Evolutionary conservation across 2,329 filamentous ascomycete species (phyloP), one percentile per base, ranked within the genome.

Genomic region (Trichoderma oligosporum): DNA sequence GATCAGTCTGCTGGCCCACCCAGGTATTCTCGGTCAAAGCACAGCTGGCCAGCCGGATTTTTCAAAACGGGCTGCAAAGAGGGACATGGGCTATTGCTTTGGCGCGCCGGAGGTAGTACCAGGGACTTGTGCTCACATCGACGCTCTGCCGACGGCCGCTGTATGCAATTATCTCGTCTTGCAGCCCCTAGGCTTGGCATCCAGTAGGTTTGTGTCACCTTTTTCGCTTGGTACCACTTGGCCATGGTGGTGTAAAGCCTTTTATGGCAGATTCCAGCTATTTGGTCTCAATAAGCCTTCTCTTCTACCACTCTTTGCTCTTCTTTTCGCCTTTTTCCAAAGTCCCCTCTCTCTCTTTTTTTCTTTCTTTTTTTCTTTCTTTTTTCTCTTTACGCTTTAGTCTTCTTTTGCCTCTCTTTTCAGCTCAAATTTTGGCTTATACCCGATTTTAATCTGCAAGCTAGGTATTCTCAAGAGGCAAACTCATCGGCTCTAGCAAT

Each of bases 391-490:
- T 20, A 24, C 12, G 2, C 20, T 45, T 29, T 20, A 16, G n/a
- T 33, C 29, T 18, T 42, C 38, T 4, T 45, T n/a, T 45, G 7
- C n/a, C 20, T 20, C 16, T 33, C 24, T 29, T 31, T 25, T 22
- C 24, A n/a, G 16, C 8, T 12, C 35, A 36, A 33, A 24, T 35
- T 22, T 49, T 31, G 9, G 27, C 18, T 9, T 45, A 6, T 45
- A 4, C n/a, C 22, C 6, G 18, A 42, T 31, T 38, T 49, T 66
- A 59, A 61, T 62, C 66, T 67, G 60, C 54, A 56, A 52, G 64
- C 61, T 70, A 83, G 81, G 76, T 83, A 82, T 72, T 77, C 73
- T 67, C 79, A 81, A 67, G 80, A 82, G 66, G 72, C 78, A 65
- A 76, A 71, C 68, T 74, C 75, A 61, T 75, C 79, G 62, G 73